A percentile compares a stretch with the other conserved stretches of the same genome.
These are phyloP conservation scores for Zizania palustris DNA, from an alignment of 202 grass and related monocot genomes.

Conservation along the genomic window DNA sequence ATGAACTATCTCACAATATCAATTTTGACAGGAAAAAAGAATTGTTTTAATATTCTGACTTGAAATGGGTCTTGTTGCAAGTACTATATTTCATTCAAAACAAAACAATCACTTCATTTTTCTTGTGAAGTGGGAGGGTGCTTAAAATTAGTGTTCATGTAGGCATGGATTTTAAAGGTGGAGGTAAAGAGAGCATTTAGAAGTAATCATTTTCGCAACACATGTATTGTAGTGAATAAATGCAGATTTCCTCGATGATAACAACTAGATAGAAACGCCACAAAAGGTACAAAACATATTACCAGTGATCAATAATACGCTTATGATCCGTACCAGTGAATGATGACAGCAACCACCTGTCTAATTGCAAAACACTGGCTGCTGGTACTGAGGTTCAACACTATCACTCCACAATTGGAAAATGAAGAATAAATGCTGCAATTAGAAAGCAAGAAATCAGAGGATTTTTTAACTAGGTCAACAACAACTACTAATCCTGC, in stretches of 20 bases:
- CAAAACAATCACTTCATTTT: not conserved
- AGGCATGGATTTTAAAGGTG: not conserved
- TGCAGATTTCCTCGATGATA: not conserved
- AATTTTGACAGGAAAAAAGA: too few relatives aligned
- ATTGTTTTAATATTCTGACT: too few relatives aligned
- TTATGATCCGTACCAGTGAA: not conserved
- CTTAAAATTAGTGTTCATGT: not conserved
- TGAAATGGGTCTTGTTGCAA: not conserved
- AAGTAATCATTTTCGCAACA: not conserved
- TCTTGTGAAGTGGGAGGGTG: not conserved
- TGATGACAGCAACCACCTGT: not conserved
- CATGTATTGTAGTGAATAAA: not conserved
- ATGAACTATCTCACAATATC: not conserved
- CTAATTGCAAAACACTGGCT: not conserved
- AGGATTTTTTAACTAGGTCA: constrained; percentile 6
- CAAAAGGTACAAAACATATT: not conserved
- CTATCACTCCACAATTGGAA: constrained; percentile 1
- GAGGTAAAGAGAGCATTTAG: not conserved
- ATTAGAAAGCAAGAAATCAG: constrained; percentile 8
- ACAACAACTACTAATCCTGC: not conserved
- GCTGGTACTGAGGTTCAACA: not conserved
- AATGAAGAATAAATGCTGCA: not conserved
- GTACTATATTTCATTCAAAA: not conserved
- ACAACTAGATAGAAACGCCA: not conserved
- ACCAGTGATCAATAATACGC: not conserved